Percentiles rank a stretch among this genome's conserved stretches.
Evolutionary conservation across 768 basidiomycete genomes (phyloP).

Genomic region (Tylopilus sp.): DNA sequence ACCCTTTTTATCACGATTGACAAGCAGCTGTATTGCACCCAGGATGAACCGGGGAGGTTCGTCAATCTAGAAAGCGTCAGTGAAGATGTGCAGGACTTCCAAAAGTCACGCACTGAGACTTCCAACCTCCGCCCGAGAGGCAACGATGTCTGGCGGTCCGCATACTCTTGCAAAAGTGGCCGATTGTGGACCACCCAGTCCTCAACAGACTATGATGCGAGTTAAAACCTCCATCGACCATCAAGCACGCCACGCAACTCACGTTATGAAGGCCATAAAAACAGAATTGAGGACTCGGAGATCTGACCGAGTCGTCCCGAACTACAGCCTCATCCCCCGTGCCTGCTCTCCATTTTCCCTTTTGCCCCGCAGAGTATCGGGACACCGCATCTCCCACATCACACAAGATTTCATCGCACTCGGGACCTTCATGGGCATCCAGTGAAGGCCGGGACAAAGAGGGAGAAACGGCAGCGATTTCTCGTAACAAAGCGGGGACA

Average conservation of each 20-base stretch:
- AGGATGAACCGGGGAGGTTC: slow-evolving; percentile 24
- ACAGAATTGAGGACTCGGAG: slow-evolving; percentile 1
- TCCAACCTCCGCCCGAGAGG: slow-evolving; percentile 25
- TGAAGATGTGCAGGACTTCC: neutral
- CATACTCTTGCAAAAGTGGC: slow-evolving; percentile 25
- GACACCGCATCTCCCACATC: neutral
- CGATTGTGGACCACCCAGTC: slow-evolving; percentile 25
- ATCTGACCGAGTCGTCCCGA: neutral
- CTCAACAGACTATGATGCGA: slow-evolving; percentile 7
- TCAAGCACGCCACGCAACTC: neutral
- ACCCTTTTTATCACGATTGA: slow-evolving; percentile 21
- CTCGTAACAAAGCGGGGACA: slow-evolving; percentile 17
- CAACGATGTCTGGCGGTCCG: slow-evolving; percentile 24
- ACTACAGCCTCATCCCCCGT: neutral
- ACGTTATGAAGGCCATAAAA: neutral
- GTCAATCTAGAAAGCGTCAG: slow-evolving; percentile 19
- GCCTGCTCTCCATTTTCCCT: slow-evolving; percentile 16
- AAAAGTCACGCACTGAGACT: slow-evolving; percentile 17
- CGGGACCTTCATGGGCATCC: neutral
- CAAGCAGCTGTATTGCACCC: slow-evolving; percentile 28
- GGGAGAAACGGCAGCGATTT: neutral
- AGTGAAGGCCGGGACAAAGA: neutral
- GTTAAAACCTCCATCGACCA: neutral
- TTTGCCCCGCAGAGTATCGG: slow-evolving; percentile 7
- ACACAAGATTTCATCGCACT: neutral